Base-by-base conservation (phyloP, 2,329 filamentous ascomycete species). In the Fusarium sp. region DNA sequence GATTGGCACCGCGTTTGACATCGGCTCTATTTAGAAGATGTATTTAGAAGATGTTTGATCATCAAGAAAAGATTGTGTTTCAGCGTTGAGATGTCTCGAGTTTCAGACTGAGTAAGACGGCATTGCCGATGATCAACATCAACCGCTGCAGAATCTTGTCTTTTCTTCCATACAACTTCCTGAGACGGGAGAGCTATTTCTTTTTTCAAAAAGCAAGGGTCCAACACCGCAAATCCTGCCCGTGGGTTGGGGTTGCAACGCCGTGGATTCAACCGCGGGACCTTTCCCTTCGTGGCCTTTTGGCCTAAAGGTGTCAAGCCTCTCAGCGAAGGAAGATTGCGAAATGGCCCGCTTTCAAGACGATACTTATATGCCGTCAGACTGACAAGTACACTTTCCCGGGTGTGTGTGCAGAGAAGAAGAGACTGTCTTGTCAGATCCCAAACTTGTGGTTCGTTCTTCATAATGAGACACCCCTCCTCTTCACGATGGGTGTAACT, bases 181-280 rank as follows among this genome's bases (percentile, higher is more conserved):
- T 9, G 11, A 2, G 3, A 49, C 46, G 41, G 41, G 15, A 18
- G n/a, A 45, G 23, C 33, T 50, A 50, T 38, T 12, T 4, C 23
- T 23, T 20, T 20, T 20, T 20, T 49, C 4, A 30, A 30, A 28
- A 33, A 49, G 33, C 23, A 28, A 38, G 47, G 47, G 47, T 59
- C 62, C 41, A 57, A 33, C 42, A 30, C 31, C 20, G 10, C 40
- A 40, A 54, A 45, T 50, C 64, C 26, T 65, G 33, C 52, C 57
- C 57, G 42, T 73, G 71, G 71, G 71, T 73, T 73, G 71, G 69
- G 71, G 71, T 73, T 72, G 46, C 71, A 68, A 58, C 33, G 33
- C 42, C 36, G 34, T 63, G 46, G 38, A 64, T 64, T 37, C 51
- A 33, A 53, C 52, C 31, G 31, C 54, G 41, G 34, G 38, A 38